Evolutionary conservation across 2,329 filamentous ascomycete genomes (phyloP).

Genomic region (Sporothrix euskadiensis): DNA sequence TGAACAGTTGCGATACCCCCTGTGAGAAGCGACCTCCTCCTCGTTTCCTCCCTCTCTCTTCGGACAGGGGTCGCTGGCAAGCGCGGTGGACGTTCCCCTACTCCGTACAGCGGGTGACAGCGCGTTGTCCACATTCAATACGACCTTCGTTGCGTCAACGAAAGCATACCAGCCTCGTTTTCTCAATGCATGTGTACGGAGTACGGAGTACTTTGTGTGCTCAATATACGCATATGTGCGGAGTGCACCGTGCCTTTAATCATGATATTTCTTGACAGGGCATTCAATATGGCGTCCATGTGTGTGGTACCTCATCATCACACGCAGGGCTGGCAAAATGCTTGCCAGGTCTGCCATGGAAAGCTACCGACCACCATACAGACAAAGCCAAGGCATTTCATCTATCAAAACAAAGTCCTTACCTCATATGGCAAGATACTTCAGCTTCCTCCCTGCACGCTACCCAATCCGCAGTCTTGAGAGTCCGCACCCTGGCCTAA

Average conservation of each 20-base stretch:
- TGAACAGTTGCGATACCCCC: not conserved
- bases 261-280: not conserved
- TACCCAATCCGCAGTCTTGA: not conserved
- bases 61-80: slow-evolving; percentile 1
- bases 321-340: not conserved
- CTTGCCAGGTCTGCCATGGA: not conserved
- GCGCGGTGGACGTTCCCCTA: not conserved
- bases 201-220: no score
- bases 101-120: not conserved
- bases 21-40: not conserved
- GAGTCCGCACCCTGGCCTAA: not conserved
- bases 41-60: not conserved
- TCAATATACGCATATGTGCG: no score
- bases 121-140: not conserved
- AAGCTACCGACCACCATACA: not conserved
- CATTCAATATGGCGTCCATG: not conserved
- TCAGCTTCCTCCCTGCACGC: not conserved
- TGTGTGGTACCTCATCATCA: not conserved
- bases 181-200: not conserved
- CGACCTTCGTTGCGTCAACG: slow-evolving; percentile 10
- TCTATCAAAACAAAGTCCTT: not conserved
- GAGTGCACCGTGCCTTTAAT: not conserved
- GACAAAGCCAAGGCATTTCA: not conserved
- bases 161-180: not conserved
- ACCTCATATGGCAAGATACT: not conserved